Base-by-base conservation (phyloP, 2,329 filamentous ascomycete species). In the Metarhizium humberi region DNA sequence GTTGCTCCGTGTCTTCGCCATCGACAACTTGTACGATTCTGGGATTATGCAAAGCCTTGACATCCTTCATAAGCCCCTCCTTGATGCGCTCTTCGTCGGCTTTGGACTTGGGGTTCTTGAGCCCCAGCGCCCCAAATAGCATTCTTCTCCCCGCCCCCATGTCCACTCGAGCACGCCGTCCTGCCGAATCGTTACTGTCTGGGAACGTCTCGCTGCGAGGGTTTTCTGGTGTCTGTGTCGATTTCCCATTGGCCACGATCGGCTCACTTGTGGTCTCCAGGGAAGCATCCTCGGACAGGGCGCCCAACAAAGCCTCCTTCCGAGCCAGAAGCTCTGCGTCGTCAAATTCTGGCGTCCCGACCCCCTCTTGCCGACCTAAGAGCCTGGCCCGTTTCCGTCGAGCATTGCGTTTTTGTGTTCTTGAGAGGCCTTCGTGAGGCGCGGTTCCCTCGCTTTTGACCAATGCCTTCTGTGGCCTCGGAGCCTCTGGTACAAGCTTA, bases 91-190 rank as follows among this genome's bases (percentile, higher is more conserved):
- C 80, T 64, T 86, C 86, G 18, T 90, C 87, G 34, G 79, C 78
- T 61, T 86, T 85, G 1, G 76, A 83, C 63, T 85, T 87, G 1
- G 88, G 87, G 4, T 78, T 79, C 54, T 82, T 82, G 10, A 90
- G 69, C 3, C 88, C 89, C 3, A 92, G 74, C 6, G 87, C 85
- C 8, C 85, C 84, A 62, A 91, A 89, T 0, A 92, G 68, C 55
- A 92, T 73, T 60, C 88, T 80, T 53, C 82, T 78, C 2, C 84
- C 82, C 52, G 85, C 84, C 16, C 77, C 79, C 34, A 90, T 58
- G 55, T 80, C 70, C 8, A 73, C 57, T 18, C 53, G 66, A n/a
- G 13, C 25, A 32, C 56, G 42, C 11, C 52, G 45, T 6, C 45
- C 48, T n/a, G 13, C 14, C 14, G 45, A 32, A n/a, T 32, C 36